Base-by-base conservation (phyloP, 352 stramenopile species). In the Thalassiosira hispida region DNA sequence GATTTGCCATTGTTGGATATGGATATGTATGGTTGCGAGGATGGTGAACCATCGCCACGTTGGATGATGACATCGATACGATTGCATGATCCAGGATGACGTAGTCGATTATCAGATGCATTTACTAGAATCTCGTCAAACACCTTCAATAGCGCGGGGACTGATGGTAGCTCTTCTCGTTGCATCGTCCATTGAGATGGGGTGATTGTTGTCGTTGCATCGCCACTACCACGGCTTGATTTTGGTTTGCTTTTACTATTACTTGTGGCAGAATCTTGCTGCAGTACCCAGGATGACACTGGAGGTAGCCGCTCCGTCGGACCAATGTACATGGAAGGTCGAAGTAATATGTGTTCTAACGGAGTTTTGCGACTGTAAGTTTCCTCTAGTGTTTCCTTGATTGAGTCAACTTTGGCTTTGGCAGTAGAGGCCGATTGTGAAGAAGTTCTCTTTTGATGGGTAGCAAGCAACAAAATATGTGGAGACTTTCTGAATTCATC, bases 71-170 rank as follows among this genome's bases (percentile, higher is more conserved):
- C 97, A 65, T 95, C 86, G 29, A 94, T 84, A 47, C 59, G 63
- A 40, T 79, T 87, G 33, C 81, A 92, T 11, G 69, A 79, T 63
- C 79, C 59, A 16, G 96, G 96, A 94, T 99, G 96, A 49, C 97
- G 94, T 75, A 98, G 92, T 74, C 98, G 98, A 94, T 99, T 99
- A 76, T 99, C 97, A 23, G 95, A 97, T 0, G 97, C 97, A 88
- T 99, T 99, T 51, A 99, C 97, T 14, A 99, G 97, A 63, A 99
- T 99, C 81, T 99, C 97, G 83, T 99, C 97, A 82, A 99, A 99
- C 74, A 99, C 98, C 91, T 99, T 99, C 81, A 98, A 97, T 25
- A 99, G 83, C 35, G 96, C 97, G 23, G 97, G 97, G 16, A 97
- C 90, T 0, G 91, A 74, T 44, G 66, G 77, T 62, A 78, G 65